Base-by-base conservation (phyloP, 2,329 filamentous ascomycete genomes). In the Microdochium trichocladiopsis region DNA sequence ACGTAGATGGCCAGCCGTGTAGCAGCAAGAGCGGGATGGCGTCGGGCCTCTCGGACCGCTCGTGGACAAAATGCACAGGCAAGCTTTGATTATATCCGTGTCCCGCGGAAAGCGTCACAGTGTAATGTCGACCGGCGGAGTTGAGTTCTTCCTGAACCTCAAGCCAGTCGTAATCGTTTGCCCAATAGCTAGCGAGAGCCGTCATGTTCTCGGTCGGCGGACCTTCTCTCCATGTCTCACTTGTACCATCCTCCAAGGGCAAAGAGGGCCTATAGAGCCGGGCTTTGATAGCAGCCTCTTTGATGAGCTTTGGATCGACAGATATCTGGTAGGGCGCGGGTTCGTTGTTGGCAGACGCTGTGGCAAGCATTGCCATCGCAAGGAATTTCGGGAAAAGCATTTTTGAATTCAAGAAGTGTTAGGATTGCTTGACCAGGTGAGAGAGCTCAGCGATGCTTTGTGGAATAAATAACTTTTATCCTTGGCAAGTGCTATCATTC, bases 81-180 rank as follows among this genome's bases (percentile, higher is more conserved):
- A 58, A 49, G 5, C 51, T 37, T 8, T 52, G 43, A 14, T 33
- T 23, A 25, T 53, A 57, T 18, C 31, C 24, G 33, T 51, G 48
- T 16, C 23, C 23, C 16, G 22, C 28, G 3, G 49, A 22, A 22
- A 58, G 45, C 2, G 52, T 60, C 1, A 58, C 63, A 23, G 53
- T 60, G 51, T 62, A 67, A 28, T 67, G 60, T 1, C 60, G 58
- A 2, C 63, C 37, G 14, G 54, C 37, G 8, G 51, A 36, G 28
- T 64, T 63, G 16, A 64, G 41, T n/a, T 54, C 47, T 21, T 53
- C 45, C 49, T 66, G 58, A 21, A 52, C 48, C 2, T 25, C 16
- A n/a, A 55, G 53, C 62, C 62, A 66, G 21, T 60, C 52, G 49
- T 58, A 65, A 3, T 53, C 49, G 11, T 49, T 45, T 4, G 33